phyloP scores from a whole-genome alignment of 2,329 filamentous ascomycete species.

The Massarina eburnea region DNA sequence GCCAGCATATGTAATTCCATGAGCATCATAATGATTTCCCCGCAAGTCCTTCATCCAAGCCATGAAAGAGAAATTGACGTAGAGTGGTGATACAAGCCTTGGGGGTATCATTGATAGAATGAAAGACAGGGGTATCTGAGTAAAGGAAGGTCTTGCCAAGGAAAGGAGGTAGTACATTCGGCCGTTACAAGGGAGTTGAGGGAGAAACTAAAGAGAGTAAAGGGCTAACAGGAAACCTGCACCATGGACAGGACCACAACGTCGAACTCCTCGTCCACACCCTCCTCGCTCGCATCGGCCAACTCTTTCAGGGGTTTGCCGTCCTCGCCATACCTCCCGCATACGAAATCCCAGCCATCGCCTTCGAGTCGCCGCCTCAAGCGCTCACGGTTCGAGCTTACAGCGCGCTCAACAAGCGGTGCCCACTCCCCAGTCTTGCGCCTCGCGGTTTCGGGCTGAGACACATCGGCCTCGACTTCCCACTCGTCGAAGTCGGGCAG shows the following conservation, averaged over 20 bases:
- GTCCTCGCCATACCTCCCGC: conserved; percentile 30
- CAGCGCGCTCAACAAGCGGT: conserved; percentile 26
- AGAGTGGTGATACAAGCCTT: conserved; percentile 10
- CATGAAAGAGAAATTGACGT: conserved; percentile 7
- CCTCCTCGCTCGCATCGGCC: conserved; percentile 23
- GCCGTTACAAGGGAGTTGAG: neutral
- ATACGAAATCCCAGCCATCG: conserved; percentile 39
- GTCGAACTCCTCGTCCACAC: conserved; percentile 39
- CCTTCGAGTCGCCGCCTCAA: conserved; percentile 31
- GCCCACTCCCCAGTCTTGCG: conserved; percentile 14
- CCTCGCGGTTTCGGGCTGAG: conserved; percentile 3
- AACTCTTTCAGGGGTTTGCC: conserved; percentile 14
- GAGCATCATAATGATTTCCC: neutral
- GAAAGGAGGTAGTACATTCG: neutral
- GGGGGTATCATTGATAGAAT: conserved; percentile 14
- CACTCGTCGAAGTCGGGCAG: conserved; percentile 36
- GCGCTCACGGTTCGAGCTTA: conserved; percentile 32
- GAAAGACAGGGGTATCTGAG: neutral
- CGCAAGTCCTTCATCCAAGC: neutral
- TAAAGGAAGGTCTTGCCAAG: neutral
- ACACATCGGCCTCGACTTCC: conserved; percentile 18
- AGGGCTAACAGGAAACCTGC: conserved; percentile 11
- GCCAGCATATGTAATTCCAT: neutral
- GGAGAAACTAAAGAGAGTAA: neutral
- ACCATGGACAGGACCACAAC: conserved; percentile 29